phyloP scores from a whole-genome alignment of 2,329 filamentous ascomycete species.

The Paecilomyces niveus region DNA sequence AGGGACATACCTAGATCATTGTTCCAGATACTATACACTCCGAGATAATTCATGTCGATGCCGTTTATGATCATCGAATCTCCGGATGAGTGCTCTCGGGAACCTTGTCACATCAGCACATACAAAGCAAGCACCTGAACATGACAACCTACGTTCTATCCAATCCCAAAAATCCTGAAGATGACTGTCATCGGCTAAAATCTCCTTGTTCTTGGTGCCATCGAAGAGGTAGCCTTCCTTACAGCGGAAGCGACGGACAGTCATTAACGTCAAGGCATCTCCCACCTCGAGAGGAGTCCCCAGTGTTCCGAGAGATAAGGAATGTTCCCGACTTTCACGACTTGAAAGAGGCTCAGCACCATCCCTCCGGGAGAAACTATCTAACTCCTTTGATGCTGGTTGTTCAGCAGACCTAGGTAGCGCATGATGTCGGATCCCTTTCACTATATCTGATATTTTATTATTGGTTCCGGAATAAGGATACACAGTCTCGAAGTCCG shows the following conservation, averaged over 20 bases:
- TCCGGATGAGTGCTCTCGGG: slow-evolving; percentile 32
- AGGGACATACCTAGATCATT: slow-evolving; percentile 42
- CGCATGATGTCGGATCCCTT: slow-evolving; percentile 20
- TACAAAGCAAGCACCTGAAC: neutral
- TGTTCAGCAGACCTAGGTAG: slow-evolving; percentile 10
- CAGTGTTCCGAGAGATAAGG: slow-evolving; percentile 21
- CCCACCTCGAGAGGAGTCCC: slow-evolving; percentile 23
- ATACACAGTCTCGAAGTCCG: slow-evolving; percentile 23
- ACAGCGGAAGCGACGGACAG: slow-evolving; percentile 42
- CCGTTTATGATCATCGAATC: slow-evolving; percentile 50
- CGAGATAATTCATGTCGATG: slow-evolving; percentile 55
- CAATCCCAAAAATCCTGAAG: slow-evolving; percentile 55
- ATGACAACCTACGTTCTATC: slow-evolving; percentile 41
- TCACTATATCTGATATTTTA: slow-evolving; percentile 22
- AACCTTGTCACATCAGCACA: slow-evolving; percentile 23
- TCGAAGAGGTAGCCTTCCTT: slow-evolving; percentile 50
- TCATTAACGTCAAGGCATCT: slow-evolving; percentile 34
- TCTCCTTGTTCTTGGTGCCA: slow-evolving; percentile 46
- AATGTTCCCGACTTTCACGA: slow-evolving; percentile 31
- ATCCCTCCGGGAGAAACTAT: slow-evolving; percentile 1
- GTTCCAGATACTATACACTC: slow-evolving; percentile 53
- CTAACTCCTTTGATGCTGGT: slow-evolving; percentile 4
- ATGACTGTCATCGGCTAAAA: slow-evolving; percentile 50
- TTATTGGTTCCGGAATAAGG: slow-evolving; percentile 20
- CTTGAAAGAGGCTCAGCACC: slow-evolving; percentile 24